phyloP scores from a whole-genome alignment of 352 stramenopile species.

The Pythium scleroteichum region DNA sequence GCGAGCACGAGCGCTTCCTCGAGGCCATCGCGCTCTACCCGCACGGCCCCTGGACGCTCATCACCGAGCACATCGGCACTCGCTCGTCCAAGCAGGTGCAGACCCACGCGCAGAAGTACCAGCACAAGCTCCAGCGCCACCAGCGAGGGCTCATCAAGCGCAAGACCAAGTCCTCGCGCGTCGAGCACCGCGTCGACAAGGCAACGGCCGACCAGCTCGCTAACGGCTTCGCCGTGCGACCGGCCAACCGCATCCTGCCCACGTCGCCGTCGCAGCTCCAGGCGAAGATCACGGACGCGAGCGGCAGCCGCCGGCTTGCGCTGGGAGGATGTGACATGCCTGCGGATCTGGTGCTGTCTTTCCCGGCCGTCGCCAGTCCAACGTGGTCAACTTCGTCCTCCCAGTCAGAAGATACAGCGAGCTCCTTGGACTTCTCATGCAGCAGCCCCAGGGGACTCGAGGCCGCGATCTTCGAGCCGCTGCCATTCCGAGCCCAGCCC shows the following conservation, averaged over 20 bases:
- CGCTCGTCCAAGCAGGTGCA: constrained; percentile 80
- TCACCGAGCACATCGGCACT: constrained; percentile 69
- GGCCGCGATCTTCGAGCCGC: too few species aligned
- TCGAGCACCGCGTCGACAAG: constrained; percentile 19
- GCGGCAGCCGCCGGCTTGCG: neutral
- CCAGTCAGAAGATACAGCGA: neutral
- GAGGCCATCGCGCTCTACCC: constrained; percentile 75
- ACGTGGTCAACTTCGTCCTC: neutral
- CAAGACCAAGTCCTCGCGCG: constrained; percentile 45
- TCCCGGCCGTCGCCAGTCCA: too few species aligned
- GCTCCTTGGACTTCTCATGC: neutral
- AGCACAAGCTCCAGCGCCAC: constrained; percentile 78
- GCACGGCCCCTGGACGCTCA: constrained; percentile 63
- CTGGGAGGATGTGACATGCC: neutral
- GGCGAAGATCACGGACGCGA: neutral
- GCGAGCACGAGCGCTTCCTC: constrained; percentile 78
- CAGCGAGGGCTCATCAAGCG: constrained; percentile 29
- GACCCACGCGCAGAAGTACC: constrained; percentile 84
- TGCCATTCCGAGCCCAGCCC: too few species aligned
- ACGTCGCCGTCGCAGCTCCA: constrained; percentile 6
- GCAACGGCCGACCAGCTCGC: constrained; percentile 17
- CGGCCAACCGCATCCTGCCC: neutral
- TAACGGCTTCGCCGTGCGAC: constrained; percentile 2
- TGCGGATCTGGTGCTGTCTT: too few species aligned
- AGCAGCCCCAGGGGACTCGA: too few species aligned